Base-by-base conservation (phyloP, 257 asterid genomes). In the Nicotiana otophora region DNA sequence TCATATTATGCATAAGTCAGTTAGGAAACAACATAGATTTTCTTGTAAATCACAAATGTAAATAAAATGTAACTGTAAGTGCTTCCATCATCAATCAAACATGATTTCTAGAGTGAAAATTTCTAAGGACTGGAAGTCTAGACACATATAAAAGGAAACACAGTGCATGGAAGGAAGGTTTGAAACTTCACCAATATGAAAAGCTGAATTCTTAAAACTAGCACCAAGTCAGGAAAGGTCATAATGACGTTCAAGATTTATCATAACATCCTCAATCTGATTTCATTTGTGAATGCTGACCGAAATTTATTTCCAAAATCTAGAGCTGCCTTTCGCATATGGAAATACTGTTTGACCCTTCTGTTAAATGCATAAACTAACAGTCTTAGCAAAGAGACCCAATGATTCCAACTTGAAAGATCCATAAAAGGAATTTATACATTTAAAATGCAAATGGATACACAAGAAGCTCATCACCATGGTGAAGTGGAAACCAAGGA, bases 371-470 rank as follows among this genome's bases (percentile, higher is more conserved):
- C 80, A 74, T 14, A 74, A 15, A 31, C 9, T 48, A 74, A 74
- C 39, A 26, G 80, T 74, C 31, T 23, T 74, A 48, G 26, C 26
- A 74, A 74, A 74, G 62, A 7, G 62, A 7, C n/a, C 80, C 15
- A 23, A 48, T 12, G 26, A 15, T 1, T 48, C 62, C 80, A 15
- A 74, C 61, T 48, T 74, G 42, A 74, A 74, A 74, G 17, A 26
- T 48, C 26, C 62, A 23, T 48, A 7, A 48, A 48, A 74, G 26
- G 26, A 26, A 48, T 26, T 48, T 46, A 26, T 4, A 74, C 39
- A 26, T 72, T 46, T 23, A 42, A 72, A 72, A 46, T 74, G 42
- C 62, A 72, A 72, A 46, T 72, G 78, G 78, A 55, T 72, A 55
- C 79, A 74, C 54, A 14, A 63, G 63, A 75, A 51, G 63, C 63